Evolutionary conservation across 768 basidiomycete genomes (phyloP).

Genomic region (Naganishia randhawae): DNA sequence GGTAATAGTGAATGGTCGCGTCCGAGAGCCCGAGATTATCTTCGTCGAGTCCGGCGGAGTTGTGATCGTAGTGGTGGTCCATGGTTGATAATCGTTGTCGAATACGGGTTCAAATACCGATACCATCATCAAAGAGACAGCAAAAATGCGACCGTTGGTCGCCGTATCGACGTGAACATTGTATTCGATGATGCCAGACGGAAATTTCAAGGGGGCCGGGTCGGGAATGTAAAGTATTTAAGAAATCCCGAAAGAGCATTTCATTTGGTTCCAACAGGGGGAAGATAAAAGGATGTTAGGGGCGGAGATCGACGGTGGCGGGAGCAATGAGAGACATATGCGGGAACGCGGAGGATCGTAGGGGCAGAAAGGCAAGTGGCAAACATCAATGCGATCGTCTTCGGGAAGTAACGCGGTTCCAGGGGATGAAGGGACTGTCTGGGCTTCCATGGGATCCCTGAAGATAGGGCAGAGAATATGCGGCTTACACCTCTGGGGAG

Average conservation of each 20-base stretch:
- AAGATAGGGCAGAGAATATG: not conserved
- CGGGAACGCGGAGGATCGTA: not conserved
- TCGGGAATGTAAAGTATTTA: not conserved
- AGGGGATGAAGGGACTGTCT: too few relatives aligned
- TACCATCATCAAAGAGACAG: not conserved
- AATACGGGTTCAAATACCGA: too few relatives aligned
- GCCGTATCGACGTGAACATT: not conserved
- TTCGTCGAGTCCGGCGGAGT: not conserved
- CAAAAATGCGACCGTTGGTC: not conserved
- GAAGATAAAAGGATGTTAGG: slow-evolving; percentile 1
- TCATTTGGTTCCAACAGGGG: not conserved
- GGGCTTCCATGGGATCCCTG: not conserved
- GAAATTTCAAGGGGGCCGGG: too few relatives aligned
- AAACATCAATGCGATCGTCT: not conserved
- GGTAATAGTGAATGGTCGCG: slow-evolving; percentile 3
- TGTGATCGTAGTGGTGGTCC: not conserved
- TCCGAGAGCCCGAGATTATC: not conserved
- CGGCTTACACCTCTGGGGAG: not conserved
- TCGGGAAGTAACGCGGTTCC: not conserved
- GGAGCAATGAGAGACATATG: not conserved
- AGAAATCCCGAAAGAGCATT: not conserved
- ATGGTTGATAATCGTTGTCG: not conserved
- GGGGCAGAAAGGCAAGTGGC: not conserved
- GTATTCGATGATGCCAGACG: too few relatives aligned
- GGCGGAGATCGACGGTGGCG: not conserved